These are phyloP conservation scores for Spathaspora gorwiae DNA, from an alignment of 805 yeast genomes.

Conservation along the genomic window DNA sequence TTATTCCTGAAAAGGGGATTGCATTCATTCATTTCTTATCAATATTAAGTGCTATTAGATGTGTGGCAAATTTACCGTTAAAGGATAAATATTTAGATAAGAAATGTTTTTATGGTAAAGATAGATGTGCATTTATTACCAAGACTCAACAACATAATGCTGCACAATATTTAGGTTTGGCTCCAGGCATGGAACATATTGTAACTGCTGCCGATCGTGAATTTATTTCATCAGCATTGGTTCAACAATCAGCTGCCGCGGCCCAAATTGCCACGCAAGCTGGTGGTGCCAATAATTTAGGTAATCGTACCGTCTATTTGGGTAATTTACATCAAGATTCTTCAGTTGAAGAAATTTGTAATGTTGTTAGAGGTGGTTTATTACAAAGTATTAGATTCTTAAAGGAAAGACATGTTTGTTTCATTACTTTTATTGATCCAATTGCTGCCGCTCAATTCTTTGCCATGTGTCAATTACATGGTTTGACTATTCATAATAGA, in stretches of 20 bases:
- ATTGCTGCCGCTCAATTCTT: conserved; percentile 96
- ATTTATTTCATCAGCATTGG: conserved; percentile 65
- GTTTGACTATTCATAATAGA: conserved; percentile 78
- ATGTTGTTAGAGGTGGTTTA: conserved; percentile 92
- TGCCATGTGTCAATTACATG: conserved; percentile 89
- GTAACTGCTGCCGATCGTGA: conserved; percentile 67
- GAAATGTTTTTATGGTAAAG: conserved; percentile 88
- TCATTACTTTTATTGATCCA: conserved; percentile 93
- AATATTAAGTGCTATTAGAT: conserved; percentile 79
- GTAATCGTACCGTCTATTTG: conserved; percentile 88
- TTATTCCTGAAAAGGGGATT: conserved; percentile 74
- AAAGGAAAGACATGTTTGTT: conserved; percentile 85
- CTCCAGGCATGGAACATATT: conserved; percentile 82
- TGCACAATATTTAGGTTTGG: conserved; percentile 86
- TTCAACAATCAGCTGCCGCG: conserved; percentile 94
- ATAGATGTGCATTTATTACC: conserved; percentile 90
- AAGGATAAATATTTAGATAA: conserved; percentile 66
- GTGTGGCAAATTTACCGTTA: conserved; percentile 69
- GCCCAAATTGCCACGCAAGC: conserved; percentile 95
- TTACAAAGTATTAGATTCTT: conserved; percentile 78
- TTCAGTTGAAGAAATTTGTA: conserved; percentile 88
- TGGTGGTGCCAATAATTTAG: conserved; percentile 88
- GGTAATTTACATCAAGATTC: conserved; percentile 88
- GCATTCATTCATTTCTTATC: conserved; percentile 90
- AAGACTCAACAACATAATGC: conserved; percentile 96